Conservation (phyloP, 208 protist species). For the Trypanosoma scelopori region DNA sequence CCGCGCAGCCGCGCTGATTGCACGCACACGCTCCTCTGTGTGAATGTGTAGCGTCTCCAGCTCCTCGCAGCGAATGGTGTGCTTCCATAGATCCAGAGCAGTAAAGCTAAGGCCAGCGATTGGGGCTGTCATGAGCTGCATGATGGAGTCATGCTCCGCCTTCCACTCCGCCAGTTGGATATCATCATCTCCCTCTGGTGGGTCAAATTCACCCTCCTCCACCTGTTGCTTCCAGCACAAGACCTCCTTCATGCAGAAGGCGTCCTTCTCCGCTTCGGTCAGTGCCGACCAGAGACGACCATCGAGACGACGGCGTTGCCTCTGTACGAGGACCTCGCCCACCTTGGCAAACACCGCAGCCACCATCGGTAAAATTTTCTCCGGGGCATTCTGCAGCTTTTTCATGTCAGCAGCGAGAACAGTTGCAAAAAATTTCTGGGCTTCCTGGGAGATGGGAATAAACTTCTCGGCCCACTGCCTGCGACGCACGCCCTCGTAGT, state of each 20-base stretch:
- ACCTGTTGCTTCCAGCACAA: slow-evolving; percentile 52
- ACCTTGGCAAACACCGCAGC: slow-evolving; percentile 46
- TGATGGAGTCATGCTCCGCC: slow-evolving; percentile 54
- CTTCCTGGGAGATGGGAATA: slow-evolving; percentile 51
- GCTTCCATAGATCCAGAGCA: slow-evolving; percentile 69
- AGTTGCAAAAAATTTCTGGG: slow-evolving; percentile 58
- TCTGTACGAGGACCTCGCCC: slow-evolving; percentile 43
- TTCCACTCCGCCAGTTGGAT: slow-evolving; percentile 59
- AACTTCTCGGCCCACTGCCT: slow-evolving; percentile 77
- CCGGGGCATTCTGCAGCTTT: slow-evolving; percentile 28
- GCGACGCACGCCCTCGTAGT: slow-evolving; percentile 70
- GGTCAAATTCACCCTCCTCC: slow-evolving; percentile 67
- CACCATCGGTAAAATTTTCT: slow-evolving; percentile 46
- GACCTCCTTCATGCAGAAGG: slow-evolving; percentile 50
- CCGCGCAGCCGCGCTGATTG: slow-evolving; percentile 55
- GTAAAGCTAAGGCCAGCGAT: slow-evolving; percentile 54
- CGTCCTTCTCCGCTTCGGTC: slow-evolving; percentile 36
- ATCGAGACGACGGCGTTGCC: slow-evolving; percentile 34
- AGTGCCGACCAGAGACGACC: slow-evolving; percentile 20
- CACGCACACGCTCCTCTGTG: slow-evolving; percentile 46
- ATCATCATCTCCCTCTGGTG: slow-evolving; percentile 62
- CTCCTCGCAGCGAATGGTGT: slow-evolving; percentile 74
- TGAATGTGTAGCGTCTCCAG: slow-evolving; percentile 79
- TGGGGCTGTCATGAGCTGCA: slow-evolving; percentile 37
- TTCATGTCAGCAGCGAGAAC: slow-evolving; percentile 44